phyloP scores from a whole-genome alignment of 805 yeast genomes.

The Brettanomyces nanus region DNA sequence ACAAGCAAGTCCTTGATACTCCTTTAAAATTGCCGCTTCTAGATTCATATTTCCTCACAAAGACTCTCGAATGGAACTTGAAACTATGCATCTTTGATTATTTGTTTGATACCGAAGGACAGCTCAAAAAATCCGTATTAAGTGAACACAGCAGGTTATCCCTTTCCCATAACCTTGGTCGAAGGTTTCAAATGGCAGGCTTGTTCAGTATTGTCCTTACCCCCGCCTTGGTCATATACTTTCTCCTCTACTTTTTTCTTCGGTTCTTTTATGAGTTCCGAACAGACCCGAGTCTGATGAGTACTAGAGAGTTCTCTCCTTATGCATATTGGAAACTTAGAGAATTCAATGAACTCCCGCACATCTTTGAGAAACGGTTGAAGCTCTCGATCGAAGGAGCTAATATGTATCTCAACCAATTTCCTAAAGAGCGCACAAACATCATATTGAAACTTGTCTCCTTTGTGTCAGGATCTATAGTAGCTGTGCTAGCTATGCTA shows the following conservation, averaged over 20 bases:
- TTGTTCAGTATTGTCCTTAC: conserved; percentile 72
- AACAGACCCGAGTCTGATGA: conserved; percentile 75
- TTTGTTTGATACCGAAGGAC: conserved; percentile 78
- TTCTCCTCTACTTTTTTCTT: conserved; percentile 76
- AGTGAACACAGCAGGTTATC: conserved; percentile 62
- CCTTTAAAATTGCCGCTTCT: conserved; percentile 37
- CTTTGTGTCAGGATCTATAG: conserved; percentile 80
- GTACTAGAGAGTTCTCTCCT: conserved; percentile 85
- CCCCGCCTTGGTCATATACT: conserved; percentile 80
- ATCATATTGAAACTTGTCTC: conserved; percentile 50
- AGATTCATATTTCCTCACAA: conserved; percentile 46
- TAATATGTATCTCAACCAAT: conserved; percentile 76
- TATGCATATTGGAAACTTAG: conserved; percentile 92
- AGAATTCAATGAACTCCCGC: conserved; percentile 89
- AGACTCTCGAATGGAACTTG: conserved; percentile 91
- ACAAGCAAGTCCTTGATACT: conserved; percentile 64
- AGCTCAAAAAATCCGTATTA: conserved; percentile 60
- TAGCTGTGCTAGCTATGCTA: conserved; percentile 75
- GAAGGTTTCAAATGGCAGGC: conserved; percentile 84
- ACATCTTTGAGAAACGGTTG: conserved; percentile 72
- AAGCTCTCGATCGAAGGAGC: conserved; percentile 76
- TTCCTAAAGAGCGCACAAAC: conserved; percentile 72
- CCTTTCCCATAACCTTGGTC: conserved; percentile 59
- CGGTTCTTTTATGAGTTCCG: conserved; percentile 89
- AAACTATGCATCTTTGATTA: conserved; percentile 82